Base-by-base conservation (phyloP, 495 filamentous ascomycete species). In the Hyaloscypha finlandica region DNA sequence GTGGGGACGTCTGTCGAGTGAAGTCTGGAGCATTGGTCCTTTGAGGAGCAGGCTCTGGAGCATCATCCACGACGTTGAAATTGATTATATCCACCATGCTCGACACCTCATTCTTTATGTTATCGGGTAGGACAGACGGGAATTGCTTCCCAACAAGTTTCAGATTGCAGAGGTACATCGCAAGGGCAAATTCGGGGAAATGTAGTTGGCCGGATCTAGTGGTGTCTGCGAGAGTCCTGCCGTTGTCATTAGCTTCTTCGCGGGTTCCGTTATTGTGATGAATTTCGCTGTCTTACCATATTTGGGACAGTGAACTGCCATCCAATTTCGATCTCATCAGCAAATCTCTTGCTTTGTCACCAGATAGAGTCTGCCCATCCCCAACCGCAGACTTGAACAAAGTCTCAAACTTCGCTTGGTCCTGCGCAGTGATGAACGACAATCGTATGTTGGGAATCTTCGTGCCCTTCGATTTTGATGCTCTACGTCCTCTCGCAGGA, bases 31-130 rank as follows among this genome's bases (percentile, higher is more conserved):
- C 88, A 79, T 95, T 97, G 42, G 82, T 89, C 64, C 20, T 81
- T 74, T 25, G 25, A 25, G 39, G 81, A 77, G 67, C 73, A 57
- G 61, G 66, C 57, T 67, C 74, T 61, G 89, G 85, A 20, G 79
- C 83, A 19, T 94, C 90, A 70, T 99, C 96, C 0, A 88, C 87
- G 22, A 97, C 87, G 65, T 91, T 92, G 76, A 98, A 98, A 22
- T 94, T 97, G 69, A 99, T 99, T 53, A 98, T 98, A 74, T 99
- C 96, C 39, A 99, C 96, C 95, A 99, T 98, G 74, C 96, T 96
- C 11, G 94, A 97, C 33, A 99, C 96, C 78, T 99, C 96, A 75
- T 98, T 99, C 77, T 85, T 89, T 57, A 98, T 88, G 51, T 85
- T 89, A 51, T 97, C 94, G 0, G 96, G 94, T 3, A 99, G 80